phyloP scores from a whole-genome alignment of 1,139 yeast genomes.

The Nakaseomyces glabratus region DNA sequence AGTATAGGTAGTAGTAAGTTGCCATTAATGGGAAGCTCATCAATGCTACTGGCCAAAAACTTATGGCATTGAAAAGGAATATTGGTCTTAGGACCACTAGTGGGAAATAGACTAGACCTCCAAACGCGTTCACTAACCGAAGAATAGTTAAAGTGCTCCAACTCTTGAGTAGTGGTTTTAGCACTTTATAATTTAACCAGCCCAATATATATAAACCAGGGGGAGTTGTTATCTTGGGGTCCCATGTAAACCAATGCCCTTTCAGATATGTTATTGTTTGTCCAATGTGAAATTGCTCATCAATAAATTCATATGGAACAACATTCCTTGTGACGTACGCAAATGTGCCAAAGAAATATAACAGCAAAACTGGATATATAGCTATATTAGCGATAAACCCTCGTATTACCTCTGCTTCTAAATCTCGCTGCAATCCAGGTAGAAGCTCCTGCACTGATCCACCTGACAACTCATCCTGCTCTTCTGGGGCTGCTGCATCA shows the following conservation, averaged over 20 bases:
- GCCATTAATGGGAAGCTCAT: slow-evolving; percentile 60
- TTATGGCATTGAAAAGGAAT: slow-evolving; percentile 33
- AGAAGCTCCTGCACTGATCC: slow-evolving; percentile 17
- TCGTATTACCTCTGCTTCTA: slow-evolving; percentile 25
- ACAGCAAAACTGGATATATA: slow-evolving; percentile 20
- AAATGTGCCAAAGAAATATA: slow-evolving; percentile 21
- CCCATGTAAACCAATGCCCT: slow-evolving; percentile 63
- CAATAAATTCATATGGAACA: slow-evolving; percentile 35
- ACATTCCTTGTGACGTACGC: slow-evolving; percentile 19
- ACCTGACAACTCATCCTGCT: slow-evolving; percentile 7
- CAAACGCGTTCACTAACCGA: slow-evolving; percentile 53
- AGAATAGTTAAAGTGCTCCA: slow-evolving; percentile 38
- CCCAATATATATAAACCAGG: slow-evolving; percentile 82
- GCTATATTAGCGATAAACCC: slow-evolving; percentile 24
- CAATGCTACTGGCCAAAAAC: slow-evolving; percentile 43
- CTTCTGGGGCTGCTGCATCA: slow-evolving; percentile 1
- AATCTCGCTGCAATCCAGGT: slow-evolving; percentile 24
- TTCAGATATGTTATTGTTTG: slow-evolving; percentile 64
- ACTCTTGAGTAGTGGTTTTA: slow-evolving; percentile 22
- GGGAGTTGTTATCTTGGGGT: slow-evolving; percentile 89
- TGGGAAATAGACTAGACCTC: slow-evolving; percentile 52
- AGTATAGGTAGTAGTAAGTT: slow-evolving; percentile 67
- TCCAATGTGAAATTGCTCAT: slow-evolving; percentile 77
- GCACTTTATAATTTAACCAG: slow-evolving; percentile 35
- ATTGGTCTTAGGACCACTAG: slow-evolving; percentile 32